phyloP scores from a whole-genome alignment of 1,284 basidiomycete genomes.

The Tilletiopsis washingtonensis region DNA sequence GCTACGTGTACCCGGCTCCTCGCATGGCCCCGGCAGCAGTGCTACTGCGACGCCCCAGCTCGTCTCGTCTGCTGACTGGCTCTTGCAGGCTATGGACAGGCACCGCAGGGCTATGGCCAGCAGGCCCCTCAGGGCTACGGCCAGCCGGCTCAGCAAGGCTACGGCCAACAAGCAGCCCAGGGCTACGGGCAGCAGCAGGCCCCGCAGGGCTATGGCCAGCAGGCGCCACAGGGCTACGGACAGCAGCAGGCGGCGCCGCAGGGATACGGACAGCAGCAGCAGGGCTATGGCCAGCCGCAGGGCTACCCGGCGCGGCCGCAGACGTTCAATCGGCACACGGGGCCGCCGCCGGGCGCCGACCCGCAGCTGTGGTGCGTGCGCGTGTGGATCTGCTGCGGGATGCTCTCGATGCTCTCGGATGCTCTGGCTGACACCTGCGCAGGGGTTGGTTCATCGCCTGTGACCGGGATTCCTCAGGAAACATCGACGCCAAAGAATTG shows the following conservation, averaged over 20 bases:
- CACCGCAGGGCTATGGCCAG: background rate
- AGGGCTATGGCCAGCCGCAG: constrained; percentile 5
- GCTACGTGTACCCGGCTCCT: background rate
- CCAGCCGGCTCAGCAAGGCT: constrained; percentile 11
- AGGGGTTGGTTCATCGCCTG: constrained; percentile 33
- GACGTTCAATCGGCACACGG: constrained; percentile 19
- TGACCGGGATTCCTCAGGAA: constrained; percentile 27
- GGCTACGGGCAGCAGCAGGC: background rate
- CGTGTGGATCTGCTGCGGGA: background rate
- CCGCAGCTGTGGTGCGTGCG: constrained; percentile 28
- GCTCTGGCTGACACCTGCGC: background rate
- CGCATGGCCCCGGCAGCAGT: background rate
- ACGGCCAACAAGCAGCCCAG: background rate
- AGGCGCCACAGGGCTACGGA: constrained; percentile 7
- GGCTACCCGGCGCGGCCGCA: constrained; percentile 19
- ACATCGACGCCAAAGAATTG: constrained; percentile 31
- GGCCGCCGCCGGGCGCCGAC: constrained; percentile 33
- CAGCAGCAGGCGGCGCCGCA: constrained; percentile 5
- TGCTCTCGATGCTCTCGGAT: background rate
- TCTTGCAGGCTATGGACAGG: too few relatives aligned
- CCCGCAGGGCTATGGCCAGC: background rate
- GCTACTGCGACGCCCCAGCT: too few relatives aligned
- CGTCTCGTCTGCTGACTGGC: too few relatives aligned
- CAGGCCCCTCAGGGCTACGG: constrained; percentile 7
- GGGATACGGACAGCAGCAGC: constrained; percentile 1